Evolutionary conservation across 2,329 filamentous ascomycete species (phyloP).

Genomic region (Teratosphaeria epicoccoides): DNA sequence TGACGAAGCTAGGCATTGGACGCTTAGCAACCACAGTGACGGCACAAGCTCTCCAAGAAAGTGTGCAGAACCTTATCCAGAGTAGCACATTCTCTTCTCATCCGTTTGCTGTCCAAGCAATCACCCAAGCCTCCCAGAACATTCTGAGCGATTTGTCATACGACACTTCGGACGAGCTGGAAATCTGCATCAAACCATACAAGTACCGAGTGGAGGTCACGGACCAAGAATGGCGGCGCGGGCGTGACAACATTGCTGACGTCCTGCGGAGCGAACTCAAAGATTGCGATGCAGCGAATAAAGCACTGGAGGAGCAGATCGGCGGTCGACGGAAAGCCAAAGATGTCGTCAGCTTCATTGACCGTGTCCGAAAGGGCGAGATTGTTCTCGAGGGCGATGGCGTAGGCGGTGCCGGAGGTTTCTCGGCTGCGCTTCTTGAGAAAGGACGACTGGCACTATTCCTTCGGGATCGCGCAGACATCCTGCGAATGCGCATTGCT

Average conservation of each 20-base stretch:
- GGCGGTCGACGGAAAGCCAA: conserved; percentile 75
- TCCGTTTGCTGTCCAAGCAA: conserved; percentile 86
- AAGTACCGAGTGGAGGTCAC: conserved; percentile 97
- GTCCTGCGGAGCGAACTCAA: conserved; percentile 80
- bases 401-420: conserved; percentile 75
- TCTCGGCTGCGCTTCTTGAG: conserved; percentile 70
- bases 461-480: conserved; percentile 79
- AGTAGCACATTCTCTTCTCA: conserved; percentile 80
- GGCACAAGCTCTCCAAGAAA: conserved; percentile 71
- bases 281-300: conserved; percentile 70
- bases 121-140: conserved; percentile 76
- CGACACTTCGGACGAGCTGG: conserved; percentile 93
- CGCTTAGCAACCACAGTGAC: conserved; percentile 86
- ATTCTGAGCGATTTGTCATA: conserved; percentile 93
- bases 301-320: conserved; percentile 62
- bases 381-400: conserved; percentile 71
- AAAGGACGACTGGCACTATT: conserved; percentile 86
- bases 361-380: conserved; percentile 78
- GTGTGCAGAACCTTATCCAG: conserved; percentile 67
- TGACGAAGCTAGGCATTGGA: conserved; percentile 91
- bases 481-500: conserved; percentile 79
- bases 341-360: conserved; percentile 85
- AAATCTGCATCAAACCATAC: conserved; percentile 98
- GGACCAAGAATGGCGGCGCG: conserved; percentile 75
- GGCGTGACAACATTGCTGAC: conserved; percentile 67